Conservation (phyloP, 1,139 yeast genomes). For the Geotrichum cucujoidarum region DNA sequence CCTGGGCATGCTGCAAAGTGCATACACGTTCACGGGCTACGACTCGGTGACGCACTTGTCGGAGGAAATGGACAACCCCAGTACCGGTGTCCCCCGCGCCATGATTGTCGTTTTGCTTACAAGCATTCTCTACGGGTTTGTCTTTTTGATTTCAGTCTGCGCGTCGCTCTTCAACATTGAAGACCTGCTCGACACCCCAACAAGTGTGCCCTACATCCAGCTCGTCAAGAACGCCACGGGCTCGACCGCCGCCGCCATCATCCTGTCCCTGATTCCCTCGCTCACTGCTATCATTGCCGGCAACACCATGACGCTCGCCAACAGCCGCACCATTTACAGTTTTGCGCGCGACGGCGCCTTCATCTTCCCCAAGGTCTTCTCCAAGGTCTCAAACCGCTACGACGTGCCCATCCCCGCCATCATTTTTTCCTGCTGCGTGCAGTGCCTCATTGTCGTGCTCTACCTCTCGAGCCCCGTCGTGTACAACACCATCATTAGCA, state of each 20-base stretch:
- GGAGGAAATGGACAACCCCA: conserved; percentile 75
- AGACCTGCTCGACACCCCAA: conserved; percentile 42
- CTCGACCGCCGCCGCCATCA: conserved; percentile 50
- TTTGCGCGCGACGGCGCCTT: conserved; percentile 82
- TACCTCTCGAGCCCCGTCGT: conserved; percentile 15
- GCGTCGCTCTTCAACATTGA: conserved; percentile 41
- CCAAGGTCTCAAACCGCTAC: conserved; percentile 3
- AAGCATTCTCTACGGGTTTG: conserved; percentile 61
- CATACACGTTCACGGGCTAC: conserved; percentile 74
- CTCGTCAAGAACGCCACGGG: conserved; percentile 17
- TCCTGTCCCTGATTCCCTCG: conserved; percentile 67
- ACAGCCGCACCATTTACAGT: conserved; percentile 70
- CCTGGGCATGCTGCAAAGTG: conserved; percentile 69
- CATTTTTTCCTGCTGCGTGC: conserved; percentile 10
- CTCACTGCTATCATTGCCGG: conserved; percentile 74
- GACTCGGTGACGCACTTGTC: conserved; percentile 77
- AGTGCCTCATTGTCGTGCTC: conserved; percentile 11
- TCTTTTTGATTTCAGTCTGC: conserved; percentile 64
- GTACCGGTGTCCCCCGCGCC: conserved; percentile 71
- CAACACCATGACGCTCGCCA: conserved; percentile 16
- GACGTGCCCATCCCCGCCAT: conserved; percentile 15
- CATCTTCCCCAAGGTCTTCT: conserved; percentile 11
- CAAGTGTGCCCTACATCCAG: conserved; percentile 19
- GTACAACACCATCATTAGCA: conserved; percentile 13
- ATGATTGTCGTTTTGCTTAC: conserved; percentile 60